These are phyloP conservation scores for Debaryomyces sp. DNA, from an alignment of 1,139 yeast species.

Conservation along the genomic window DNA sequence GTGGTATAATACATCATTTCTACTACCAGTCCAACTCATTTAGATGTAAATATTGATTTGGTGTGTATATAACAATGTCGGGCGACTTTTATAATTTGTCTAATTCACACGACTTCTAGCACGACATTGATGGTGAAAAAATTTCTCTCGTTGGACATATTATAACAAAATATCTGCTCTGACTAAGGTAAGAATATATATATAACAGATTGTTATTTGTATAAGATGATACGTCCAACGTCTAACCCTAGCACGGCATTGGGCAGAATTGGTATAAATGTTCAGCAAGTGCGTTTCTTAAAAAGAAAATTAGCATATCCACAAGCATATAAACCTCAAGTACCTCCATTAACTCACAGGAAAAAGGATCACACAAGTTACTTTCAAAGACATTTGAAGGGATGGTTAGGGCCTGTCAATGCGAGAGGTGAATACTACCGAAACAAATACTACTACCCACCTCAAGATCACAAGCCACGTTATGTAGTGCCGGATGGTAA, in stretches of 20 bases:
- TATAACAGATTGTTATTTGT: not conserved
- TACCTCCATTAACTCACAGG: conserved; percentile 27
- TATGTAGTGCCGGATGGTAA: conserved; percentile 67
- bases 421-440: conserved; percentile 78
- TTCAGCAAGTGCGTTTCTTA: conserved; percentile 23
- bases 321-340: conserved; percentile 24
- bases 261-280: conserved; percentile 6
- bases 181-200: not conserved
- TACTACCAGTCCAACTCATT: not conserved
- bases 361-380: conserved; percentile 35
- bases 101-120: not conserved
- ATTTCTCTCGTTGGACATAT: conserved; percentile 4
- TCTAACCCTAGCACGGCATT: not conserved
- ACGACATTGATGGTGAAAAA: conserved; percentile 7
- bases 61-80: conserved; percentile 6
- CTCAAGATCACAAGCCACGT: conserved; percentile 72
- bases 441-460: conserved; percentile 76
- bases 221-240: conserved; percentile 6
- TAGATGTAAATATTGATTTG: conserved; percentile 2
- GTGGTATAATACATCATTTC: not conserved
- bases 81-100: not conserved
- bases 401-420: conserved; percentile 81
- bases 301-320: conserved; percentile 35
- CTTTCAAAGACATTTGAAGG: conserved; percentile 42
- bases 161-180: not conserved